These are phyloP conservation scores for Amanita brunnescens DNA, from an alignment of 768 basidiomycete species.

Conservation along the genomic window DNA sequence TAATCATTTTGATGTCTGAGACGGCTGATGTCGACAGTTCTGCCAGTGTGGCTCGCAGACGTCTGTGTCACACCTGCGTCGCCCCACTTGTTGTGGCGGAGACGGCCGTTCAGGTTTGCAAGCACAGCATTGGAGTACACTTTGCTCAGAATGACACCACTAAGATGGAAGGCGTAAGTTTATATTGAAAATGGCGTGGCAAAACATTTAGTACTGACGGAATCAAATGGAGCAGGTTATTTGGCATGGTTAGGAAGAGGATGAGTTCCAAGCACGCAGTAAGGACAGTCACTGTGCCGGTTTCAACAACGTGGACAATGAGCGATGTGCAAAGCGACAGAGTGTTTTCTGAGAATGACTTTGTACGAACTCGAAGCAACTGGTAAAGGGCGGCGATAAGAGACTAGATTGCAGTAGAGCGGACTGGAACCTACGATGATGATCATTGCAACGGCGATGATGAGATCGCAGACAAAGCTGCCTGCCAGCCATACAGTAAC, in stretches of 20 bases:
- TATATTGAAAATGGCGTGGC: not conserved
- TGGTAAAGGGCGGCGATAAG: not conserved
- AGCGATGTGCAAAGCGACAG: not conserved
- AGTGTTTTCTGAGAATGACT: not conserved
- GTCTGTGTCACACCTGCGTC: not conserved
- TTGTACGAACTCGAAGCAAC: not conserved
- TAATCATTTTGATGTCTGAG: conserved; percentile 1
- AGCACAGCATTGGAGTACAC: conserved; percentile 6
- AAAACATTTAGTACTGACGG: not conserved
- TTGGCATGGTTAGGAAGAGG: conserved; percentile 6
- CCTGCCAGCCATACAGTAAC: conserved; percentile 10
- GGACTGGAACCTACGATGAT: conserved; percentile 7
- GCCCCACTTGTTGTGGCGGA: conserved; percentile 5
- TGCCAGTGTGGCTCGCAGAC: not conserved
- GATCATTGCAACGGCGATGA: conserved; percentile 12
- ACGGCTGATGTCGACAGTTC: conserved; percentile 5
- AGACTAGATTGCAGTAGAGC: not conserved
- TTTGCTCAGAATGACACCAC: conserved; percentile 5
- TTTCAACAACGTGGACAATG: conserved; percentile 3
- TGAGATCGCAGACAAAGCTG: conserved; percentile 9
- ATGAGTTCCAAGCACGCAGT: conserved; percentile 3
- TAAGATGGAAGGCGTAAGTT: not conserved
- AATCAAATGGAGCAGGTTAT: conserved; percentile 2
- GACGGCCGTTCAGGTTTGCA: conserved; percentile 6
- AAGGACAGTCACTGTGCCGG: conserved; percentile 2